Conservation (phyloP, 208 protist genomes). For the Leptomonas seymouri region DNA sequence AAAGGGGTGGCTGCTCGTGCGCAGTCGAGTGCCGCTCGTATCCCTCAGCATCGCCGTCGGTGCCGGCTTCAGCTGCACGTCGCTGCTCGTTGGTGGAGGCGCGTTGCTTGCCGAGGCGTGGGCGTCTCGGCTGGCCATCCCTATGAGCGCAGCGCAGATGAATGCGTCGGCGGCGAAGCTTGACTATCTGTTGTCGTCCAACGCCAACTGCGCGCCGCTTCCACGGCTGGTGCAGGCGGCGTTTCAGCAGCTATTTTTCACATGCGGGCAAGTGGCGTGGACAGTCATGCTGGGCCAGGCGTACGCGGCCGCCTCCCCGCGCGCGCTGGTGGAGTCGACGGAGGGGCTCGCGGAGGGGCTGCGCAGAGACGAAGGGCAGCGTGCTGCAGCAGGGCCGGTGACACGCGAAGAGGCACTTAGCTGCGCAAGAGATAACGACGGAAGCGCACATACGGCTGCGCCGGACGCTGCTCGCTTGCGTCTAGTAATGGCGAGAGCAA, state of each 20-base stretch:
- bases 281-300: conserved; percentile 63
- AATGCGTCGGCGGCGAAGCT: not conserved
- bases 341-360: not conserved
- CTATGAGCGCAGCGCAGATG: conserved; percentile 1
- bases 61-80: conserved; percentile 47
- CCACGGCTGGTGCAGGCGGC: conserved; percentile 49
- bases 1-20: conserved; percentile 42
- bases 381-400: not conserved
- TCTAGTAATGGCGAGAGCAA: not conserved
- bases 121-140: not conserved
- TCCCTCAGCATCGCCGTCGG: conserved; percentile 52
- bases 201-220: conserved; percentile 48
- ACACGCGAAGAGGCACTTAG: not conserved
- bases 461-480: not conserved
- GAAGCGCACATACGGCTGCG: too few relatives aligned
- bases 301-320: conserved; percentile 30
- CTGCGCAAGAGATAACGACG: not conserved
- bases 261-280: conserved; percentile 61
- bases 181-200: not conserved
- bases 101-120: conserved; percentile 44
- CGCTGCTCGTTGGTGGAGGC: conserved; percentile 43
- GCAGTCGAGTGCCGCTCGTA: conserved; percentile 44
- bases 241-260: conserved; percentile 56
- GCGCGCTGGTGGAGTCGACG: not conserved
- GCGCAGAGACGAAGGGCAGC: not conserved